Percentiles rank a stretch among this genome's conserved stretches.
These are phyloP conservation scores for Microstegium vimineum DNA, from an alignment of 176 grass and related monocot genomes.

Conservation along the genomic window DNA sequence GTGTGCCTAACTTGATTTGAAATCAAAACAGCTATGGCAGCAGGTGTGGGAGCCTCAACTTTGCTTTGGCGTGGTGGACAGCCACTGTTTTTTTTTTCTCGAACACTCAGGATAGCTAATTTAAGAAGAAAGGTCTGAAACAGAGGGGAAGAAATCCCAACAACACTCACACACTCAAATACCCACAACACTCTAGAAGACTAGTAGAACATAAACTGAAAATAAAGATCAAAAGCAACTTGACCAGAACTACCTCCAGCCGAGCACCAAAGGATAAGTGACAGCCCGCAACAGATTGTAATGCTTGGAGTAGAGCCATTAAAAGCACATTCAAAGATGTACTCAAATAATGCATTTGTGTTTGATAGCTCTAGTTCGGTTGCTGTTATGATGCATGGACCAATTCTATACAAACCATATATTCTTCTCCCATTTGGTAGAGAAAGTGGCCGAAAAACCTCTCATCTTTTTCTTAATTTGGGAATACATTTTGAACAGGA, in stretches of 20 bases:
- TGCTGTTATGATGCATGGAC: background rate
- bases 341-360: background rate
- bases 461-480: background rate
- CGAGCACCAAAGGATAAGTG: background rate
- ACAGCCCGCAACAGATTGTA: background rate
- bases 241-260: background rate
- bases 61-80: background rate
- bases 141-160: background rate
- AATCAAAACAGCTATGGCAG: background rate
- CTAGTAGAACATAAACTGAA: background rate
- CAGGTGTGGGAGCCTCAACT: background rate
- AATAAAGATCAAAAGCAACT: background rate
- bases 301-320: background rate
- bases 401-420: constrained; percentile 16
- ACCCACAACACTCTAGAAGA: background rate
- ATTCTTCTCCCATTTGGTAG: constrained; percentile 13
- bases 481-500: constrained; percentile 48
- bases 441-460: background rate
- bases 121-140: background rate
- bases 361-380: constrained; percentile 19
- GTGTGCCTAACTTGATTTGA: background rate
- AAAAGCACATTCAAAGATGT: background rate
- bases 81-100: background rate
- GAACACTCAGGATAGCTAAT: background rate
- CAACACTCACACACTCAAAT: background rate